Evolutionary conservation across 2,329 filamentous ascomycete species (phyloP).

Genomic region (Colletotrichum musae): DNA sequence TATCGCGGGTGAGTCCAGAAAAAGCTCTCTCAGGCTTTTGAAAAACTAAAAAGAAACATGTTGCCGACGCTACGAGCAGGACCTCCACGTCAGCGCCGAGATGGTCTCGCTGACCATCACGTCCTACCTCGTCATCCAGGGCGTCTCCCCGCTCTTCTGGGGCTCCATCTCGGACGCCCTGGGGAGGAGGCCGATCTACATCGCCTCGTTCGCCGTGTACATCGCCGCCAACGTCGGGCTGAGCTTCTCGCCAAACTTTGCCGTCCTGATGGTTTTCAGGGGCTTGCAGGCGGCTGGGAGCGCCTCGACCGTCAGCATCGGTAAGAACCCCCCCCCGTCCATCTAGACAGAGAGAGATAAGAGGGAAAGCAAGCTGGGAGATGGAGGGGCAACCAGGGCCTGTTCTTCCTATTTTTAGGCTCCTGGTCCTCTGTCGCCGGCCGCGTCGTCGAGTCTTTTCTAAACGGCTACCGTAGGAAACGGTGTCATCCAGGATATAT

Average conservation of each 20-base stretch:
- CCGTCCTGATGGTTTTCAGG: slow-evolving; percentile 59
- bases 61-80: slow-evolving; percentile 33
- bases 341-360: neutral
- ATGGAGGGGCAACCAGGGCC: no score
- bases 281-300: slow-evolving; percentile 64
- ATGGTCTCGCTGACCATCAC: slow-evolving; percentile 59
- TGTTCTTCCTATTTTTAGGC: no score
- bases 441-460: slow-evolving; percentile 1
- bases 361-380: no score
- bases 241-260: slow-evolving; percentile 59
- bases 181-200: slow-evolving; percentile 61
- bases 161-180: slow-evolving; percentile 62
- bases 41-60: neutral
- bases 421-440: no score
- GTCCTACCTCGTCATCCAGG: slow-evolving; percentile 66
- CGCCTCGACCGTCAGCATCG: slow-evolving; percentile 63
- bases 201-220: slow-evolving; percentile 62
- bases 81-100: slow-evolving; percentile 49
- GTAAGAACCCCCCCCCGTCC: slow-evolving; percentile 45
- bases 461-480: slow-evolving; percentile 42
- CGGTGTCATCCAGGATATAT: slow-evolving; percentile 52
- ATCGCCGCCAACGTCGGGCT: slow-evolving; percentile 62
- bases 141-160: slow-evolving; percentile 64
- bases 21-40: no score
- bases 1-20: slow-evolving; percentile 49